phyloP scores from a whole-genome alignment of 441 rosid species.

The Corymbia calophylla region DNA sequence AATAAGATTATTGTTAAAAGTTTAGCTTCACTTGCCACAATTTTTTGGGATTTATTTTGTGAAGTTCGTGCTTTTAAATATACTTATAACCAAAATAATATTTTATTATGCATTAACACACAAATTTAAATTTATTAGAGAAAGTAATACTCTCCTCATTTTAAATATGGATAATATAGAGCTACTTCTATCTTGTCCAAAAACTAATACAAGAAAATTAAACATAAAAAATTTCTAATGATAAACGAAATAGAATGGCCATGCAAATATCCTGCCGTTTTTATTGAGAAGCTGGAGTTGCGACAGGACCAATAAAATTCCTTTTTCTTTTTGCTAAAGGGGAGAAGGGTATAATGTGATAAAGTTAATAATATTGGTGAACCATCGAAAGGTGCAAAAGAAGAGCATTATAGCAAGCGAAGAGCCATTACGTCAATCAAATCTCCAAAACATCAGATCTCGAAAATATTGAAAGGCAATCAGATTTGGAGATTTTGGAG shows the following conservation, averaged over 20 bases:
- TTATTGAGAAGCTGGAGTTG: background rate
- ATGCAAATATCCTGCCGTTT: background rate
- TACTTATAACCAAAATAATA: background rate
- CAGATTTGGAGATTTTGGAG: no score
- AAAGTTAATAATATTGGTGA: no score
- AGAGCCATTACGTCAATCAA: no score
- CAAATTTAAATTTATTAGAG: background rate
- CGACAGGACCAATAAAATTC: background rate
- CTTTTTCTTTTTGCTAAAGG: background rate
- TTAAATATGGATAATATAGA: background rate
- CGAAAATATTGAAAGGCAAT: no score
- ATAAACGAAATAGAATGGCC: background rate
- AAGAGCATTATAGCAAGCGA: no score
- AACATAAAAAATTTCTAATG: background rate
- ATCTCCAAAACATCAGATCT: no score
- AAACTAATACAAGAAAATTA: background rate
- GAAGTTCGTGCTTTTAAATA: background rate
- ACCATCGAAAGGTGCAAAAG: no score
- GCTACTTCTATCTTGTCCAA: background rate
- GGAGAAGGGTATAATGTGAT: background rate
- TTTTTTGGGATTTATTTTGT: background rate
- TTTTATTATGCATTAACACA: background rate
- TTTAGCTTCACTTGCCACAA: background rate
- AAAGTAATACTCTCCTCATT: background rate
- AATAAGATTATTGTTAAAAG: no score